phyloP scores from a whole-genome alignment of 1,284 basidiomycete species.

The Apiotrichum gracile region DNA sequence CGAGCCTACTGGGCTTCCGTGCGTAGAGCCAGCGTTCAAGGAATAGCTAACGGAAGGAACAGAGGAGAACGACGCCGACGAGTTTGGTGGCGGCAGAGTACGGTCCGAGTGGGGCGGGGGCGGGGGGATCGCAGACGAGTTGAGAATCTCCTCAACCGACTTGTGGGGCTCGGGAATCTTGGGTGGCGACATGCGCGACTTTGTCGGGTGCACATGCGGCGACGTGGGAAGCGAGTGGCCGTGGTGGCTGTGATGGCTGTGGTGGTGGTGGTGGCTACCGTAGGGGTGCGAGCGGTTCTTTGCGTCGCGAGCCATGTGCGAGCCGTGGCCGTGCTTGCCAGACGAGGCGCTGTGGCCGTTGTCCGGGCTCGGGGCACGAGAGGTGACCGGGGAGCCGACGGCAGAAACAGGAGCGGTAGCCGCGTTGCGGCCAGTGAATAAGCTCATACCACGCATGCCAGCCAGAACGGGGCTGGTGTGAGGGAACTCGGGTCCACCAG shows the following conservation, averaged over 20 bases:
- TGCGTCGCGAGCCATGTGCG: conserved; percentile 41
- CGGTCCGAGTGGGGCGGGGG: conserved; percentile 35
- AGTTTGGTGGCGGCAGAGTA: conserved; percentile 40
- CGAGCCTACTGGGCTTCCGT: conserved; percentile 38
- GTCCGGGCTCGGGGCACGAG: conserved; percentile 36
- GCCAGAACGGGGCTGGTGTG: conserved; percentile 62
- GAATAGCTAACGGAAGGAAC: conserved; percentile 31
- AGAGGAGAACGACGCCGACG: conserved; percentile 27
- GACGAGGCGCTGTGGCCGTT: conserved; percentile 44
- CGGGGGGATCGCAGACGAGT: conserved; percentile 41
- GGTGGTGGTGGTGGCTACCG: conserved; percentile 12
- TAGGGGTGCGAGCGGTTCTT: conserved; percentile 46
- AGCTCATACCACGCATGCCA: conserved; percentile 59
- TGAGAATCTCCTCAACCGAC: conserved; percentile 48
- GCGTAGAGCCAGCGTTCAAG: conserved; percentile 40
- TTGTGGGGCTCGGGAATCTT: conserved; percentile 28
- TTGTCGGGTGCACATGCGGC: conserved; percentile 27
- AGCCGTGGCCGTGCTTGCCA: conserved; percentile 44
- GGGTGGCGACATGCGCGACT: conserved; percentile 39
- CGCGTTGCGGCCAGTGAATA: conserved; percentile 38
- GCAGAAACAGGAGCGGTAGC: conserved; percentile 44
- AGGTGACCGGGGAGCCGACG: conserved; percentile 36
- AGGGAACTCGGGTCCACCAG: background rate
- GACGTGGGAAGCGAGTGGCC: conserved; percentile 35
- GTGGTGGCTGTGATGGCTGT: conserved; percentile 17